These are phyloP conservation scores for Acacia melanoxylon DNA, from an alignment of 306 rosid genomes.

Conservation along the genomic window DNA sequence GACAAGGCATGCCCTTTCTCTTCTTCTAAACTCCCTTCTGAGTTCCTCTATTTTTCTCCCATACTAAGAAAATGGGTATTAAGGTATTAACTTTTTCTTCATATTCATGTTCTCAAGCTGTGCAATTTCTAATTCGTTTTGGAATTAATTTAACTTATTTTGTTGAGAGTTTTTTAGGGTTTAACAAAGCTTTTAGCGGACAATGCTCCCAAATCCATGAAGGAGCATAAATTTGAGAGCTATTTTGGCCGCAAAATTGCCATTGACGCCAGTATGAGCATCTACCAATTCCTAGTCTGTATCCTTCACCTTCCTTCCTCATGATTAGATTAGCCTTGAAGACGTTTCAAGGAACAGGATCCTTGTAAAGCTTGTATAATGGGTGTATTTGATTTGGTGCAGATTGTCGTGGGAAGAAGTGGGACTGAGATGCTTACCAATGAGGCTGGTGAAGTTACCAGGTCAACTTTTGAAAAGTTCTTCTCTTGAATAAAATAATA, in stretches of 20 bases:
- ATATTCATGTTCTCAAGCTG: neutral
- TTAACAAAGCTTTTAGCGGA: constrained; percentile 97
- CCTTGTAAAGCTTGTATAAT: neutral
- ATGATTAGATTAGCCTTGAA: neutral
- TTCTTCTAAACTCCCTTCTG: neutral
- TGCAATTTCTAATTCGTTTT: neutral
- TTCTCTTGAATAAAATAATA: neutral
- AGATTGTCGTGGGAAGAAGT: constrained; percentile 97
- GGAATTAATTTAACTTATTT: neutral
- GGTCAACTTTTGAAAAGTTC: constrained; percentile 41
- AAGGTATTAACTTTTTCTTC: constrained; percentile 52
- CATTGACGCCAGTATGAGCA: constrained; percentile 97
- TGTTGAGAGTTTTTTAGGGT: constrained; percentile 60
- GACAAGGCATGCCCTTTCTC: neutral
- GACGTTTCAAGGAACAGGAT: constrained; percentile 3
- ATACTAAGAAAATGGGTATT: constrained; percentile 54
- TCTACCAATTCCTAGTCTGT: constrained; percentile 91
- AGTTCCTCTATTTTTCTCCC: constrained; percentile 1
- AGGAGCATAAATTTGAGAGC: constrained; percentile 90
- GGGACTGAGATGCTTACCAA: constrained; percentile 95
- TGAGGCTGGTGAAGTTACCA: constrained; percentile 99
- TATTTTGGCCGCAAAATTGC: constrained; percentile 96
- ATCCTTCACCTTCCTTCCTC: neutral
- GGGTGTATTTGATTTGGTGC: constrained; percentile 34
- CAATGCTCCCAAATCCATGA: constrained; percentile 91